phyloP scores from a whole-genome alignment of 2,329 filamentous ascomycete species.

The Cladosporium sp. region DNA sequence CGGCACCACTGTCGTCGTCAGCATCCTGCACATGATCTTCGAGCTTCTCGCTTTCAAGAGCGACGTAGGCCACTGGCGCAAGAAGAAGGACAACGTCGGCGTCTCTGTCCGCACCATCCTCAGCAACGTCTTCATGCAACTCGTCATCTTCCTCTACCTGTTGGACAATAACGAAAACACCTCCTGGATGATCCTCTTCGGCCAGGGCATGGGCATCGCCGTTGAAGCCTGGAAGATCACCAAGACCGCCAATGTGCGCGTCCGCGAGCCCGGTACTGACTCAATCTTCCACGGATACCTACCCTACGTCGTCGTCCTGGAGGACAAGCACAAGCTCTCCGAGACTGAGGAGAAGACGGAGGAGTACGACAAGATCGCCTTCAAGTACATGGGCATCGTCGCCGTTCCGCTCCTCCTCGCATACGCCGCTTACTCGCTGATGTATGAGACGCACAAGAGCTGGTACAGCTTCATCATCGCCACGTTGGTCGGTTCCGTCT shows the following conservation, averaged over 20 bases:
- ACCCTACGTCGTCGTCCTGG: conserved; percentile 78
- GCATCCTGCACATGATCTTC: conserved; percentile 87
- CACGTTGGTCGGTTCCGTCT: conserved; percentile 91
- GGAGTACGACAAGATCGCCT: conserved; percentile 96
- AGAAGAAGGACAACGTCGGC: conserved; percentile 99
- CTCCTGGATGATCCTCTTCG: conserved; percentile 97
- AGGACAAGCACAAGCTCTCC: conserved; percentile 94
- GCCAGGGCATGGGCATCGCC: conserved; percentile 79
- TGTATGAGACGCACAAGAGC: conserved; percentile 94
- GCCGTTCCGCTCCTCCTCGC: conserved; percentile 85
- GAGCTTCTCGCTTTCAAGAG: conserved; percentile 96
- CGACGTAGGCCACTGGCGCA: conserved; percentile 95
- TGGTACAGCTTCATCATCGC: conserved; percentile 90
- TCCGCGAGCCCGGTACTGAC: conserved; percentile 64
- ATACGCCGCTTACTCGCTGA: conserved; percentile 84
- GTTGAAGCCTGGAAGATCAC: conserved; percentile 93
- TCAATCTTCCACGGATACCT: conserved; percentile 51
- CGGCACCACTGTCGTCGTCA: conserved; percentile 77
- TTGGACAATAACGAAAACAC: conserved; percentile 97
- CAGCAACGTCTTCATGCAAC: conserved; percentile 97
- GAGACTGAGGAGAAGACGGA: conserved; percentile 97
- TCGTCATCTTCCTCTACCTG: conserved; percentile 92
- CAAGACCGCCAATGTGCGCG: conserved; percentile 83
- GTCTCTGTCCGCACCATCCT: conserved; percentile 95
- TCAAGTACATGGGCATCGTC: conserved; percentile 92